Evolutionary conservation across 2,329 filamentous ascomycete genomes (phyloP).

Genomic region (Penicillium aurantiogriseum): DNA sequence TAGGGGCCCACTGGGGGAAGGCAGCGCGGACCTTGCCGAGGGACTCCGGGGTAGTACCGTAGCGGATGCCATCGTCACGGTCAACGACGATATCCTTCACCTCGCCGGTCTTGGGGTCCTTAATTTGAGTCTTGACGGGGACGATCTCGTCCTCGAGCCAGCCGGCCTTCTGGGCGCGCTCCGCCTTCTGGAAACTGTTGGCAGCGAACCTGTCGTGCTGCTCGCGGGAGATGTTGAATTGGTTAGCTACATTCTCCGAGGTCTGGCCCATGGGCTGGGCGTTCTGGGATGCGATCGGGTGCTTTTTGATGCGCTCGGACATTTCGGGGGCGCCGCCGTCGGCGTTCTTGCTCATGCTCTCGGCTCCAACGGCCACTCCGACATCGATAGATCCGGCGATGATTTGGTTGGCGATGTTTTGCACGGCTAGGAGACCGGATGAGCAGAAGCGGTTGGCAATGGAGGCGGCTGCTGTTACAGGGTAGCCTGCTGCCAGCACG

Average conservation of each 20-base stretch:
- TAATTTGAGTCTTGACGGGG: conserved; percentile 76
- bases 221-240: conserved; percentile 66
- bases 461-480: conserved; percentile 73
- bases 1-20: conserved; percentile 72
- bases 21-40: conserved; percentile 81
- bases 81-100: conserved; percentile 72
- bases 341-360: conserved; percentile 89
- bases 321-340: conserved; percentile 79
- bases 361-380: conserved; percentile 84
- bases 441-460: conserved; percentile 89
- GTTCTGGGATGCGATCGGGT: conserved; percentile 81
- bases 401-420: conserved; percentile 92
- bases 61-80: conserved; percentile 79
- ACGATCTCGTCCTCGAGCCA: conserved; percentile 85
- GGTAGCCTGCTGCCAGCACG: conserved; percentile 80
- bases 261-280: conserved; percentile 90
- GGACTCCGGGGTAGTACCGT: conserved; percentile 77
- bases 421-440: conserved; percentile 80
- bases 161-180: conserved; percentile 74
- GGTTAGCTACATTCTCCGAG: conserved; percentile 88
- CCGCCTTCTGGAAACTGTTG: conserved; percentile 78
- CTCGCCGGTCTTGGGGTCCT: conserved; percentile 85
- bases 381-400: conserved; percentile 84
- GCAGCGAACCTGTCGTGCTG: conserved; percentile 83
- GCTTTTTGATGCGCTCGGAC: conserved; percentile 71